Evolutionary conservation across 2,329 filamentous ascomycete species (phyloP).

Genomic region (Arthrobotrys sphaeroides): DNA sequence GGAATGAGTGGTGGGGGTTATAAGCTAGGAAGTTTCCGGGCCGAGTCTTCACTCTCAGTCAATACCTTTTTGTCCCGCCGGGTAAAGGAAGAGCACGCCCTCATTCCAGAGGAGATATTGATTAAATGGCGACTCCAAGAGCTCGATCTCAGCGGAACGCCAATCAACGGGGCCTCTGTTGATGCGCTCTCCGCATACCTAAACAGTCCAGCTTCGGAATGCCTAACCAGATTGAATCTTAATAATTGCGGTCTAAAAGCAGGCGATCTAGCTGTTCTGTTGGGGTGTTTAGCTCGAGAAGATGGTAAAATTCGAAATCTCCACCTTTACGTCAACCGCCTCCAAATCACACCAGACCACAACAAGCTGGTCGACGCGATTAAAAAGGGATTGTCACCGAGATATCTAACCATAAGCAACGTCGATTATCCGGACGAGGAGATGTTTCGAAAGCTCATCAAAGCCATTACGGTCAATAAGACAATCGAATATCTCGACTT

Average conservation of each 20-base stretch:
- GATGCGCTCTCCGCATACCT: slow-evolving; percentile 74
- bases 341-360: slow-evolving; percentile 60
- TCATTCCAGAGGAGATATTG: slow-evolving; percentile 71
- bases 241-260: slow-evolving; percentile 75
- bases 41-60: slow-evolving; percentile 25
- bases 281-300: slow-evolving; percentile 70
- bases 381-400: slow-evolving; percentile 67
- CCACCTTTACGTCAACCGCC: slow-evolving; percentile 67
- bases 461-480: slow-evolving; percentile 71
- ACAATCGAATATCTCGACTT: slow-evolving; percentile 74
- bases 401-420: slow-evolving; percentile 73
- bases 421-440: slow-evolving; percentile 74
- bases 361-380: slow-evolving; percentile 67
- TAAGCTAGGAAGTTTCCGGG: slow-evolving; percentile 16
- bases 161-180: slow-evolving; percentile 65
- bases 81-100: slow-evolving; percentile 23
- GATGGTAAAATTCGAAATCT: slow-evolving; percentile 68
- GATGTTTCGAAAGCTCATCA: slow-evolving; percentile 71
- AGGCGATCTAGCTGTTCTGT: slow-evolving; percentile 71
- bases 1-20: background rate
- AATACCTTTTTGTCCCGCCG: slow-evolving; percentile 20
- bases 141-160: slow-evolving; percentile 71
- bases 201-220: slow-evolving; percentile 69
- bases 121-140: slow-evolving; percentile 75
- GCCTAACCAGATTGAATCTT: slow-evolving; percentile 70